Evolutionary conservation across 768 basidiomycete genomes (phyloP), one percentile per base, ranked within the genome.

Genomic region (Boletus rufocinnamomeus): DNA sequence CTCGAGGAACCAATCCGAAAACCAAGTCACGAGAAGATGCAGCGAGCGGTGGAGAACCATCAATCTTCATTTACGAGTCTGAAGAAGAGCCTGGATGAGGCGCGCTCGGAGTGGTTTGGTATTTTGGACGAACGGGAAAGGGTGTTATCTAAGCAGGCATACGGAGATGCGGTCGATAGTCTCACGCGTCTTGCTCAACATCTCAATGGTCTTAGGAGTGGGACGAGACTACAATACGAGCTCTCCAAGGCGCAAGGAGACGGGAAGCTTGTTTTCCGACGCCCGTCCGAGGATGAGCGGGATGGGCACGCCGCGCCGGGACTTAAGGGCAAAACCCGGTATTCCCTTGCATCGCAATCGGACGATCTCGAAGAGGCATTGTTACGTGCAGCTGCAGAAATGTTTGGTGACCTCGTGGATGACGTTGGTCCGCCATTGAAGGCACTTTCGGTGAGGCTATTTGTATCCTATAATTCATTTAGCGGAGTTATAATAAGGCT

Each of bases 121-220:
- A 50, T 64, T 13, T 37, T 70, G 50, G 60, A 57, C 28, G 72
- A 75, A 49, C 57, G 48, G 28, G 71, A 65, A 10, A 58, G 68
- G 38, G 52, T 60, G 34, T n/a, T 63, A 14, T 69, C 76, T 0
- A 74, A 83, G 50, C 77, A 78, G 53, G 87, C 90, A 0, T 96
- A 95, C 58, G 90, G 91, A 61, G 92, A 94, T 60, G 90, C 91
- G 0, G 89, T 98, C 13, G 87, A 86, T 58, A 88, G 88, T 65
- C 78, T 99, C 65, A 95, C 91, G 58, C 79, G 94, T 19, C 82
- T 99, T 6, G 97, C 93, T 1, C 96, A 99, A 68, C 95, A 98
- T 75, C 74, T 99, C 40, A 95, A 89, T 56, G 95, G 96, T 27
- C 76, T 98, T 58, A 76, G 96, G 48, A 87, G 90, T 57, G 91